Evolutionary conservation across 2,329 filamentous ascomycete genomes (phyloP).

Genomic region (Penicillium polonicum): DNA sequence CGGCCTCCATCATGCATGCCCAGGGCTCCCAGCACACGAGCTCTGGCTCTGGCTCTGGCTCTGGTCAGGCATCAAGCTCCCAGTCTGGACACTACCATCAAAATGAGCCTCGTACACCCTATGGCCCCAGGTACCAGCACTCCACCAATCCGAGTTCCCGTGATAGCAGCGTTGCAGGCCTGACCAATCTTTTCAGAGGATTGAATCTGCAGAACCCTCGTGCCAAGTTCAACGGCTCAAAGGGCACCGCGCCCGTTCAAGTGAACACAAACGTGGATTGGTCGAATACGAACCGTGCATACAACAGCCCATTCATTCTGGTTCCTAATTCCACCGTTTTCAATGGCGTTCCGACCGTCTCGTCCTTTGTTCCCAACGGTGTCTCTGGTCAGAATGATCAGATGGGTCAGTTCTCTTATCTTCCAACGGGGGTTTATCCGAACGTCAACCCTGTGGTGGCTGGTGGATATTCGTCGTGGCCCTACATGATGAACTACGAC

Average conservation of each 20-base stretch:
- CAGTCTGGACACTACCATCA: slow-evolving; percentile 26
- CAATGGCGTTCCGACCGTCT: slow-evolving; percentile 29
- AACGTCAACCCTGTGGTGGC: slow-evolving; percentile 37
- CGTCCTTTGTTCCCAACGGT: slow-evolving; percentile 31
- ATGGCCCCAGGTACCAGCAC: slow-evolving; percentile 24
- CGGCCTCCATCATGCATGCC: slow-evolving; percentile 22
- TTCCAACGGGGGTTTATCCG: slow-evolving; percentile 39
- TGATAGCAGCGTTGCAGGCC: slow-evolving; percentile 20
- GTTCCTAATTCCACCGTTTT: slow-evolving; percentile 37
- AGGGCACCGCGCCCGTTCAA: slow-evolving; percentile 25
- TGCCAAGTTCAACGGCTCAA: slow-evolving; percentile 29
- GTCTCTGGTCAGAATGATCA: slow-evolving; percentile 34
- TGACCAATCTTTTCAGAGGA: slow-evolving; percentile 28
- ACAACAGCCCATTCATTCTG: slow-evolving; percentile 32
- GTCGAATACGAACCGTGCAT: slow-evolving; percentile 29
- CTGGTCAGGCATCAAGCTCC: slow-evolving; percentile 21
- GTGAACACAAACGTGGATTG: slow-evolving; percentile 31
- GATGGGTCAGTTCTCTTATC: slow-evolving; percentile 37
- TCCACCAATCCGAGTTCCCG: slow-evolving; percentile 13
- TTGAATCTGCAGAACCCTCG: slow-evolving; percentile 33
- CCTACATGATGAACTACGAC: slow-evolving; percentile 38
- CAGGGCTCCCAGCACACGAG: slow-evolving; percentile 26
- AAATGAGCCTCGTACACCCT: slow-evolving; percentile 29
- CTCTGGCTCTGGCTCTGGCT: slow-evolving; percentile 24
- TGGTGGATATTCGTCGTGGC: slow-evolving; percentile 35